Conservation (phyloP, 1,139 yeast species). For the Kazachstania sp. region DNA sequence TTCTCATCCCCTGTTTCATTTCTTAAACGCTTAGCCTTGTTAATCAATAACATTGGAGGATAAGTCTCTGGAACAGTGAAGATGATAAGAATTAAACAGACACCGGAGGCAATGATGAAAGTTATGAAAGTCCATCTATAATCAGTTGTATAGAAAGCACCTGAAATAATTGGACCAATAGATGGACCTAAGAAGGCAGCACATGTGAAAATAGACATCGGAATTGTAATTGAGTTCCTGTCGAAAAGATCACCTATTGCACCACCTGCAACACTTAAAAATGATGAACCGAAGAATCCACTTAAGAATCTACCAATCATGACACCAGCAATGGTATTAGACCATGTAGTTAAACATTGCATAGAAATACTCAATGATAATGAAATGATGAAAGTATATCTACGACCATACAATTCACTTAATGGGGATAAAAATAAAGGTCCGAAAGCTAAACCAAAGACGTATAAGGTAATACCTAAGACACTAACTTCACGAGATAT, state of each 20-base stretch:
- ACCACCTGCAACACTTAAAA: conserved; percentile 73
- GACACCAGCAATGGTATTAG: conserved; percentile 53
- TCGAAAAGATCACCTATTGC: conserved; percentile 59
- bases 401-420: conserved; percentile 70
- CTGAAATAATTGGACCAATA: conserved; percentile 60
- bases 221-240: conserved; percentile 51
- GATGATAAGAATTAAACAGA: conserved; percentile 40
- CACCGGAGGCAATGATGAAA: conserved; percentile 58
- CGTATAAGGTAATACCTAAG: conserved; percentile 58
- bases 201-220: conserved; percentile 62
- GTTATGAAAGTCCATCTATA: conserved; percentile 58
- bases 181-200: conserved; percentile 73
- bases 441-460: conserved; percentile 67
- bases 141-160: conserved; percentile 47
- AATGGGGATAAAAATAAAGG: conserved; percentile 74
- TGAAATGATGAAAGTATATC: conserved; percentile 55
- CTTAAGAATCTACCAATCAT: conserved; percentile 58
- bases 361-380: conserved; percentile 49
- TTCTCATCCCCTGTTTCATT: conserved; percentile 50
- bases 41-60: conserved; percentile 51
- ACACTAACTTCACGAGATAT: conserved; percentile 53
- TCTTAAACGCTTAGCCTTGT: conserved; percentile 51
- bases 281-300: conserved; percentile 64
- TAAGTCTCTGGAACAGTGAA: conserved; percentile 64
- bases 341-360: conserved; percentile 59